Evolutionary conservation across 768 basidiomycete species (phyloP), one percentile per base, ranked within the genome.

Genomic region (Podaxis pistillaris): DNA sequence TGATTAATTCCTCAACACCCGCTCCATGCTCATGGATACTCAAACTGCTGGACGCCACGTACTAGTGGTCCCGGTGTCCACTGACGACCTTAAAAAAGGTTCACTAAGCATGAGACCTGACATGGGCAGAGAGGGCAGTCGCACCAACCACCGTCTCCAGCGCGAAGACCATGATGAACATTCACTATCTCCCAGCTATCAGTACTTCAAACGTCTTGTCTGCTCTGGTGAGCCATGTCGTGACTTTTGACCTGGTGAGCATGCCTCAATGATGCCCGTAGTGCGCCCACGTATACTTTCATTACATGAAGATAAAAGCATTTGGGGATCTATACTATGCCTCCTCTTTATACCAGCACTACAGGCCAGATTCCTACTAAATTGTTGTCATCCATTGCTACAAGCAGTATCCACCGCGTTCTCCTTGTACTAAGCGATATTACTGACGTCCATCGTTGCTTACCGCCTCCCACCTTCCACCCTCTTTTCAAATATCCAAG

Each of bases 401-500:
- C 33, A 54, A 57, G 62, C 56, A 9, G 26, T 60, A 7, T n/a
- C 53, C 47, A 33, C 56, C 4, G 50, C 62, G n/a, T 63, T 63
- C 44, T 5, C 38, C 19, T 24, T 65, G 11, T 65, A 58, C 62
- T 63, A 60, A 15, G 19, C n/a, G 24, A 28, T 57, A 15, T 46
- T 65, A 24, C 56, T 62, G 12, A 37, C 40, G n/a, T 62, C 66
- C 15, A 69, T 68, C 5, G 52, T 70, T n/a, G 38, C 64, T 9
- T 79, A 79, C 60, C 74, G 78, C 3, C 51, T 79, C 2, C 77
- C 77, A 3, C 78, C 79, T 71, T 74, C 62, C 79, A 81, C 63
- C 77, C 78, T 1, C 71, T 80, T 3, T 72, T 71, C 5, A 38
- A 58, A 12, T 78, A 70, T 62, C 77, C 77, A n/a, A 79, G 79